phyloP scores from a whole-genome alignment of 2,329 filamentous ascomycete genomes.

The Monilinia fructicola region DNA sequence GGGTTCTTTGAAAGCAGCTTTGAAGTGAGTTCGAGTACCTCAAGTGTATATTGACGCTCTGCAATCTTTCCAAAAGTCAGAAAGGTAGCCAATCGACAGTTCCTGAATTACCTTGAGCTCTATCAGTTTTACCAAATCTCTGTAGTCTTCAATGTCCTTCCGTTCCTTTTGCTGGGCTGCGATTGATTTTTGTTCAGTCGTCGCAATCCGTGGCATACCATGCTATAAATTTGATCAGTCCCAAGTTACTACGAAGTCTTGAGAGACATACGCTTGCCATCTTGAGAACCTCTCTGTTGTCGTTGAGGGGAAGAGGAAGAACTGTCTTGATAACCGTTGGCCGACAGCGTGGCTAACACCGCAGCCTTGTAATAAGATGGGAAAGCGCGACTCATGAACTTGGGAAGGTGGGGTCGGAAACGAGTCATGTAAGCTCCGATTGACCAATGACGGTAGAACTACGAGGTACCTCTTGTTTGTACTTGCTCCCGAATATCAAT shows the following conservation, averaged over 20 bases:
- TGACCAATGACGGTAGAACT: neutral
- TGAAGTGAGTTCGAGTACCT: conserved; percentile 67
- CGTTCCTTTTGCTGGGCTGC: conserved; percentile 70
- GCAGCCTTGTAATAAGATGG: conserved; percentile 13
- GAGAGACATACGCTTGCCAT: conserved; percentile 43
- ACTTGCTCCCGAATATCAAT: conserved; percentile 12
- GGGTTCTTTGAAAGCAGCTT: conserved; percentile 74
- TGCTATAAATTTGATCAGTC: conserved; percentile 58
- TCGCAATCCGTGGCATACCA: conserved; percentile 71
- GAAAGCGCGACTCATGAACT: conserved; percentile 27
- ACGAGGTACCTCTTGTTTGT: neutral
- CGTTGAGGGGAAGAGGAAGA: neutral
- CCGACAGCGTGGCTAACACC: neutral
- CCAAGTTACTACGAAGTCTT: conserved; percentile 6
- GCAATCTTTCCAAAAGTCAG: conserved; percentile 32
- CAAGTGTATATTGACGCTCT: conserved; percentile 43
- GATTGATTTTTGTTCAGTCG: conserved; percentile 60
- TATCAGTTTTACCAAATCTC: conserved; percentile 66
- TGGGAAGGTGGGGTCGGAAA: conserved; percentile 24
- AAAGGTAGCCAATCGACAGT: conserved; percentile 26
- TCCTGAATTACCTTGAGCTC: conserved; percentile 56
- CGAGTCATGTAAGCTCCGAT: conserved; percentile 25
- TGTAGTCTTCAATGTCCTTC: conserved; percentile 74
- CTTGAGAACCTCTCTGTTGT: conserved; percentile 19
- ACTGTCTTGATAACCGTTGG: neutral